A percentile compares a stretch with the other conserved stretches of the same genome.
phyloP scores from a whole-genome alignment of 371 early-diverging fungal species.

The Mycotypha africana region DNA sequence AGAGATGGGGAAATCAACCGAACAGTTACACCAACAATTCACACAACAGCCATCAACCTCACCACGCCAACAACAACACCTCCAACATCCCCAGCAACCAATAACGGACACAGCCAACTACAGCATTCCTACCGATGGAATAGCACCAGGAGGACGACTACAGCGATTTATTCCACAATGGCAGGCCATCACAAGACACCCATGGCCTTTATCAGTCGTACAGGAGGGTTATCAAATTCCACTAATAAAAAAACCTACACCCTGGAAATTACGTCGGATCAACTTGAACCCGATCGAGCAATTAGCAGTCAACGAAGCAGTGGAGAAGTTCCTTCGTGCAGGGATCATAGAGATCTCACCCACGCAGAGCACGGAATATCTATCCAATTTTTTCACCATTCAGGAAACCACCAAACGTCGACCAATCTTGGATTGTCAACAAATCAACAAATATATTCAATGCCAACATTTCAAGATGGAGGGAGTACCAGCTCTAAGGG shows the following conservation, averaged over 20 bases:
- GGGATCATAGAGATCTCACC: conserved; percentile 2
- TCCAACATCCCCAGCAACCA: conserved; percentile 8
- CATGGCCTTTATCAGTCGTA: conserved; percentile 6
- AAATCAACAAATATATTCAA: conserved; percentile 6
- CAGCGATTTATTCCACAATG: not conserved
- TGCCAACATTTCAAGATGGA: conserved; percentile 18
- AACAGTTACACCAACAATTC: too few relatives aligned
- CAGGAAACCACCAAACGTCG: conserved; percentile 10
- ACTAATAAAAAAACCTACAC: too few relatives aligned
- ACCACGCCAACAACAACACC: not conserved
- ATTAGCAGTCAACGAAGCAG: conserved; percentile 2
- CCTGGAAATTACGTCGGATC: not conserved
- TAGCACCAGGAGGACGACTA: conserved; percentile 5
- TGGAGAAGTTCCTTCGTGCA: not conserved
- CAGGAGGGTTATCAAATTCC: conserved; percentile 3
- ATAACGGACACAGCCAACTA: conserved; percentile 2
- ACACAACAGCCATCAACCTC: too few relatives aligned
- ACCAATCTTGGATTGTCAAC: conserved; percentile 9
- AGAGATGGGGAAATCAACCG: conserved; percentile 1
- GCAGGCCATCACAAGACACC: conserved; percentile 4
- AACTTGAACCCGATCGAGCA: not conserved
- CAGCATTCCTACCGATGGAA: conserved; percentile 6
- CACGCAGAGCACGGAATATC: not conserved
- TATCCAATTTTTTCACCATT: conserved; percentile 11
- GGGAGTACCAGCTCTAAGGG: conserved; percentile 2